A percentile compares a stretch with the other conserved stretches of the same genome.
Conservation (phyloP, 2,329 filamentous ascomycete species). For the Amesomyces nigricolor region DNA sequence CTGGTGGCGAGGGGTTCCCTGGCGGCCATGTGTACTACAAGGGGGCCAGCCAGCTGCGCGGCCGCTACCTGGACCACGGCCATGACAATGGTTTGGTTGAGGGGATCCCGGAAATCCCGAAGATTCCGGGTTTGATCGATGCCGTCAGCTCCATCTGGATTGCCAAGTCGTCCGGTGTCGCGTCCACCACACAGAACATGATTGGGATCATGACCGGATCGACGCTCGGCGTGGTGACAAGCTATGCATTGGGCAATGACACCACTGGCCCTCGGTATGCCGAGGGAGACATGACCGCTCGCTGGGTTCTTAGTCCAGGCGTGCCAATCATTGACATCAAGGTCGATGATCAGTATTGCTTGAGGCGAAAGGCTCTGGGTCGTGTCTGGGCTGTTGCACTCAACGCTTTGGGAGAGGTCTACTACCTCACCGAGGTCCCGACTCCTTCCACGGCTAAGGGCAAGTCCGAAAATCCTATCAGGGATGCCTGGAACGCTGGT, state of each 20-base stretch:
- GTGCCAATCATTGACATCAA: conserved; percentile 82
- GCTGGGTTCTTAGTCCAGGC: conserved; percentile 86
- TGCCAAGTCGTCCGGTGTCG: conserved; percentile 70
- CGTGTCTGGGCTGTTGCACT: conserved; percentile 89
- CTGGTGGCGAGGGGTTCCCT: conserved; percentile 81
- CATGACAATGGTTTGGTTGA: conserved; percentile 54
- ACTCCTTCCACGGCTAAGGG: conserved; percentile 45
- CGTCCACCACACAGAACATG: conserved; percentile 66
- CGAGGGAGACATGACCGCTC: conserved; percentile 74
- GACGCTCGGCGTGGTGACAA: conserved; percentile 73
- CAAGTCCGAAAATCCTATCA: conserved; percentile 52
- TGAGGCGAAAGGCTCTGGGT: conserved; percentile 60
- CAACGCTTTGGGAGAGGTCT: conserved; percentile 89
- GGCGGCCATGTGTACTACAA: conserved; percentile 78
- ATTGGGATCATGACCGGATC: conserved; percentile 80
- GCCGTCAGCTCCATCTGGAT: conserved; percentile 81
- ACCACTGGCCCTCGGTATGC: conserved; percentile 55
- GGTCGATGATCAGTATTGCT: conserved; percentile 76
- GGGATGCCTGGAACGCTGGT: conserved; percentile 73
- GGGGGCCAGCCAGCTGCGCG: conserved; percentile 65
- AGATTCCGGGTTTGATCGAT: conserved; percentile 63
- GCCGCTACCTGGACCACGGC: conserved; percentile 62
- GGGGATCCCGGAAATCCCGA: conserved; percentile 68
- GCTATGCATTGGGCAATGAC: conserved; percentile 67
- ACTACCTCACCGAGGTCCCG: conserved; percentile 71